Evolutionary conservation across 2,329 filamentous ascomycete species (phyloP), one percentile per base, ranked within the genome.

Genomic region (Aureobasidium sp.): DNA sequence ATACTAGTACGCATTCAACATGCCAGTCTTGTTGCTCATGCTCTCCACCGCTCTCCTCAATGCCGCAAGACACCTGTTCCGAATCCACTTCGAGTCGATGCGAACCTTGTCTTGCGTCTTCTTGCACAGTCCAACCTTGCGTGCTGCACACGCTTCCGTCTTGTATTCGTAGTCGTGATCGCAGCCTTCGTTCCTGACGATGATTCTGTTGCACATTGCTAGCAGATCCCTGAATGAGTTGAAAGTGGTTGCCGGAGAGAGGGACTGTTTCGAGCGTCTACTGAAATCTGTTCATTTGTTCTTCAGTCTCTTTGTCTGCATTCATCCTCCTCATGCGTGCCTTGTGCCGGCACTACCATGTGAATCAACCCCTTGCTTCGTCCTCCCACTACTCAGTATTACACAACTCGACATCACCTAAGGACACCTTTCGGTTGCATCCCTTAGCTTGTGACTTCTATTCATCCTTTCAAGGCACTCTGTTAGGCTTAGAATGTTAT

Each of bases 191-290:
- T 45, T 53, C 23, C 21, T 45, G 27, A 37, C 27, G 25, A 53
- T 33, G 25, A 11, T 42, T 60, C 49, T 51, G 38, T 29, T 60
- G 43, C 57, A 60, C 57, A 60, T 60, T 57, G 40, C 42, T 45
- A 17, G 43, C 10, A 3, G 37, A 0, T 7, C 11, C 17, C 27
- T 4, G 19, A 6, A 1, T 15, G 15, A 29, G 21, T 5, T 13
- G 21, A 1, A 19, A 10, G 8, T 33, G 17, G 13, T 15, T 43
- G 38, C 4, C 11, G 13, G 23, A 43, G n/a, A 19, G 23, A 21
- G 8, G 5, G 8, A 23, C 11, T 55, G 51, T 27, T 21, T 21
- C 33, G 19, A 23, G 7, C 8, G 11, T 11, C 7, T 46, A 15
- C 10, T 19, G 23, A 23, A 3, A 21, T 7, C 37, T 46, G 19